A percentile compares a stretch with the other conserved stretches of the same genome.
These are phyloP conservation scores for Pythium monospermum DNA, from an alignment of 352 stramenopile genomes.

Conservation along the genomic window DNA sequence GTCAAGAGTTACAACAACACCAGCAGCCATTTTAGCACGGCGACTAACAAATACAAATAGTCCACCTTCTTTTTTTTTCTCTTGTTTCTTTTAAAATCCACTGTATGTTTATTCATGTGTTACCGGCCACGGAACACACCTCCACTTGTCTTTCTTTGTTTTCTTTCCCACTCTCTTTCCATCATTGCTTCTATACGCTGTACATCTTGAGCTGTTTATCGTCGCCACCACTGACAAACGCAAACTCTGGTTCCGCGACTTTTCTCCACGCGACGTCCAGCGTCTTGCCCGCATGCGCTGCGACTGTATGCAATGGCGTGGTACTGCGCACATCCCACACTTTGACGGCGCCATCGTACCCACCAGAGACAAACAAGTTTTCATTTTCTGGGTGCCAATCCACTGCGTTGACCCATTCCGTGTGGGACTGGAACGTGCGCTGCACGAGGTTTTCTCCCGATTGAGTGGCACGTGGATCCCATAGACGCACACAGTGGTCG, in stretches of 20 bases:
- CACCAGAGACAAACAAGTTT: slow-evolving; percentile 64
- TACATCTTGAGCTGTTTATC: slow-evolving; percentile 87
- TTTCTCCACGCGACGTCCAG: slow-evolving; percentile 61
- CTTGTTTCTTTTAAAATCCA: too few species aligned
- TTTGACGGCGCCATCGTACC: slow-evolving; percentile 78
- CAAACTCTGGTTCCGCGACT: slow-evolving; percentile 24
- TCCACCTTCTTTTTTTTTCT: too few species aligned
- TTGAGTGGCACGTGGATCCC: slow-evolving; percentile 67
- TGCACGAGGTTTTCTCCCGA: slow-evolving; percentile 69
- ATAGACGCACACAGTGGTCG: slow-evolving; percentile 77
- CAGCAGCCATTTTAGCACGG: too few species aligned
- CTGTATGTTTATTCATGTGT: too few species aligned
- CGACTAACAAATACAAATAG: too few species aligned
- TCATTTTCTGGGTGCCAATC: slow-evolving; percentile 56
- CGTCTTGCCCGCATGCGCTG: slow-evolving; percentile 68
- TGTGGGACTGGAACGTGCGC: slow-evolving; percentile 80
- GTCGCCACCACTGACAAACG: slow-evolving; percentile 74
- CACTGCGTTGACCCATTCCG: slow-evolving; percentile 78
- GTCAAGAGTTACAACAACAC: too few species aligned
- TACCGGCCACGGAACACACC: too few species aligned
- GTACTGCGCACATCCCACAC: slow-evolving; percentile 74
- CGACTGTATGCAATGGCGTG: slow-evolving; percentile 74
- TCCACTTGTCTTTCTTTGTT: neutral
- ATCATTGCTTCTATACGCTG: slow-evolving; percentile 52
- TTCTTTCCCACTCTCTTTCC: too few species aligned